Conservation (phyloP, 768 basidiomycete species). For the Lanmaoa rubissima region DNA sequence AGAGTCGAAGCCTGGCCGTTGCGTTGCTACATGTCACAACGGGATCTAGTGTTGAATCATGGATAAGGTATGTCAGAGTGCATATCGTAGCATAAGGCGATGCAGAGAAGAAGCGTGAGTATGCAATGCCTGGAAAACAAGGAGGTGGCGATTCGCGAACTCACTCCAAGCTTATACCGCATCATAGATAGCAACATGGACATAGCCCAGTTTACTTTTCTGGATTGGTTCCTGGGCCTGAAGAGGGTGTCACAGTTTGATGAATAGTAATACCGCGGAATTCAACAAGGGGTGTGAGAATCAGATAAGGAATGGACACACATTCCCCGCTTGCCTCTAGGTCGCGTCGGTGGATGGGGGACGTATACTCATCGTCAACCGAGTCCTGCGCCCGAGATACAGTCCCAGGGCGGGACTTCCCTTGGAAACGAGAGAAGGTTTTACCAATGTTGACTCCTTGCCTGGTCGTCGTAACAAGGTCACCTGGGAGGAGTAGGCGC, state of each 20-base stretch:
- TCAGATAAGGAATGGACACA: neutral
- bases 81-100: neutral
- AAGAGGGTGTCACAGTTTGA: neutral
- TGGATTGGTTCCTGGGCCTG: neutral
- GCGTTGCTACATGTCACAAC: neutral
- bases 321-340: neutral
- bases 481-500: neutral
- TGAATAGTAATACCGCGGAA: neutral
- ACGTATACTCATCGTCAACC: neutral
- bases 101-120: neutral
- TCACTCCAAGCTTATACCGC: neutral
- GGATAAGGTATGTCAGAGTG: neutral
- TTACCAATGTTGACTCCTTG: neutral
- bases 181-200: neutral
- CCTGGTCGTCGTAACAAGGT: neutral
- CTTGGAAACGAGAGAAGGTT: neutral
- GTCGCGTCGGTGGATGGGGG: neutral
- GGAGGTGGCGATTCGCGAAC: neutral
- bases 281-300: neutral
- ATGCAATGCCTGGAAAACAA: neutral
- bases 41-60: neutral
- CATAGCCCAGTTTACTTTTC: neutral
- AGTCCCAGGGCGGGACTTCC: neutral
- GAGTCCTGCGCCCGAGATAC: neutral
- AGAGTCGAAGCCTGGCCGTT: neutral